Evolutionary conservation across 2,329 filamentous ascomycete species (phyloP), one percentile per base, ranked within the genome.

Genomic region (Chaetomiaceae sp.): DNA sequence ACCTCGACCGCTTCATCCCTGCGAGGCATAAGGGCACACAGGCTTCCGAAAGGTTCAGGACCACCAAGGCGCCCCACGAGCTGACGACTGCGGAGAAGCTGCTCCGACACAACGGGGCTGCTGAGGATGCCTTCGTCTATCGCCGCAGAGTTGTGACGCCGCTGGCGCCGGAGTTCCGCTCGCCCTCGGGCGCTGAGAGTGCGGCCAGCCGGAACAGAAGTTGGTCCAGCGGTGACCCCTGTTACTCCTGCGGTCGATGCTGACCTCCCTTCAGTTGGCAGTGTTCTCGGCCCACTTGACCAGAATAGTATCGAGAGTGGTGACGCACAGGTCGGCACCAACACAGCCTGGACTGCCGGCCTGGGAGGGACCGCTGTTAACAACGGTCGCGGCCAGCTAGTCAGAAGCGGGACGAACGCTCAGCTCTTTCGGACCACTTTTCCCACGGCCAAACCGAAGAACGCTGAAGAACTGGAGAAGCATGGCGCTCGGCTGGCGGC

Each of bases 291-390:
- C 1, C 55, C 55, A 17, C 24, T 60, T 3, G 50, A 55, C 10
- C 57, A 57, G 7, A 62, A 60, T 44, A 42, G 33, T 22, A 42
- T 38, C 36, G 38, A 49, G 20, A 27, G 41, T 19, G 24, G 19
- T 15, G 62, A 64, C 30, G 62, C 74, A 46, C 72, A 82, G 60
- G 69, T 79, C 50, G 90, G 85, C 61, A 68, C 73, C 51, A 84
- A 85, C 3, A 76, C 82, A 9, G 74, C 91, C 15, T 95, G 87
- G 88, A 78, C 81, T 15, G 81, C 93, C 10, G 86, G 87, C 40
- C 76, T 79, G n/a, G 68, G 71, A 7, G 69, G 69, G 20, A 68
- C 72, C 14, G 75, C 75, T 11, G 68, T 83, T 17, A 69, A 83
- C 38, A 74, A 84, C 62, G 84, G 83, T 1, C 74, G 75, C 48